Base-by-base conservation (phyloP, 2,329 filamentous ascomycete genomes). In the Monosporascus cannonballus region DNA sequence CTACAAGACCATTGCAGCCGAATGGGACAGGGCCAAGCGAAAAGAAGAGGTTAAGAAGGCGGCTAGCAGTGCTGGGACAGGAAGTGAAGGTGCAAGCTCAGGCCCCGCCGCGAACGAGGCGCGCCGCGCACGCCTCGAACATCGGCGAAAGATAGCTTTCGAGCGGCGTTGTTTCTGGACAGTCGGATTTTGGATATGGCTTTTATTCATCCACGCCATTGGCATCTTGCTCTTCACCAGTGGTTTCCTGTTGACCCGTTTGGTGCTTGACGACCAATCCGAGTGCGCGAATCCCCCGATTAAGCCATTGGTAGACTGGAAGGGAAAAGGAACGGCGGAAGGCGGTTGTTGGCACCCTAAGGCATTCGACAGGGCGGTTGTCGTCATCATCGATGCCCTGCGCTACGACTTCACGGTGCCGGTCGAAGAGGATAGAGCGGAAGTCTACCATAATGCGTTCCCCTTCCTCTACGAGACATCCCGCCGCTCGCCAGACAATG, bases 351-450 rank as follows among this genome's bases (percentile, higher is more conserved):
- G 94, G 94, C 91, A 97, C 68, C 90, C 91, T 36, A 96, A 90
- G 73, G 89, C 85, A 2, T 99, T 97, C 67, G 83, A 96, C 57
- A 94, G 92, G 67, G 92, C 93, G 11, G 85, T 99, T 47, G 81
- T 99, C 24, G 81, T 99, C 52, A 75, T 99, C 49, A 87, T 99
- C 53, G 94, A 99, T 70, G 94, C 94, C 50, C 78, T 99, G 54
- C 87, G 94, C 55, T 99, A 99, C 72, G 94, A 99, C 70, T 99
- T 99, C 63, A 95, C 93, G 0, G 83, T 97, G 11, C 94, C 94
- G 1, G 86, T 87, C 55, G 72, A 76, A 53, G 70, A 77, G 60
- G 65, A 73, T 47, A 75, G 74, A 49, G 68, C 68, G 14, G 81
- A 82, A 56, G 74, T 87, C 55, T 99, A 90, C 69, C 92, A 96